Base-by-base conservation (phyloP, 2,329 filamentous ascomycete species). In the Penicillium sumatraense region DNA sequence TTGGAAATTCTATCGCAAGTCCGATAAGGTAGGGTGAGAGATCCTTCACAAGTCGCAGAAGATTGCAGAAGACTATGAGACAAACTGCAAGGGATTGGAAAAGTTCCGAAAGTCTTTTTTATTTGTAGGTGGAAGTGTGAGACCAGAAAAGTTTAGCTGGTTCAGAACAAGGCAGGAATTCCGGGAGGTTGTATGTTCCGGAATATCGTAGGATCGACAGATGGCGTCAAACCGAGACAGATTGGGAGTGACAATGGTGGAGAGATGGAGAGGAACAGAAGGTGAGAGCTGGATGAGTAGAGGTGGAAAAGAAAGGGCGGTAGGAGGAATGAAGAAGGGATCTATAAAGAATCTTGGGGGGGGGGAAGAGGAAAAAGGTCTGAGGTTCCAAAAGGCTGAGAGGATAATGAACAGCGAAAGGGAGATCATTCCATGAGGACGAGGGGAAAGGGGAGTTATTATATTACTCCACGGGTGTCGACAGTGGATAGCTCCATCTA, bases 401-500 rank as follows among this genome's bases (percentile, higher is more conserved):
- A 21, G 52, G n/a, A 47, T 53, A 48, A 51, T 20, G 53, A 60
- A 53, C 42, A 59, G 44, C 47, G 33, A 51, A 56, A 41, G 51
- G 49, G 54, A 56, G 41, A n/a, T 54, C 55, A 59, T 58, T 57
- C 54, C 52, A 61, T 58, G 40, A 53, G 52, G 49, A 31, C 53
- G 58, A 60, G 63, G 65, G 68, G 64, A 66, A 68, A 66, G 60
- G 62, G 61, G 58, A 65, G 54, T 35, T 61, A 62, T 65, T 66
- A 66, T 65, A 66, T 58, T 58, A 55, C 49, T 48, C 38, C 51
- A 52, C 56, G 58, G 60, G 58, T 58, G 53, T 63, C 56, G 54
- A 65, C 60, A 67, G 68, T 70, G 68, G 68, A 70, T 69, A 68
- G 63, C 60, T 63, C 60, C 56, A 63, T 66, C 62, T 64, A 65